Base-by-base conservation (phyloP, 2,329 filamentous ascomycete genomes). In the Trichothecium sympodiale region DNA sequence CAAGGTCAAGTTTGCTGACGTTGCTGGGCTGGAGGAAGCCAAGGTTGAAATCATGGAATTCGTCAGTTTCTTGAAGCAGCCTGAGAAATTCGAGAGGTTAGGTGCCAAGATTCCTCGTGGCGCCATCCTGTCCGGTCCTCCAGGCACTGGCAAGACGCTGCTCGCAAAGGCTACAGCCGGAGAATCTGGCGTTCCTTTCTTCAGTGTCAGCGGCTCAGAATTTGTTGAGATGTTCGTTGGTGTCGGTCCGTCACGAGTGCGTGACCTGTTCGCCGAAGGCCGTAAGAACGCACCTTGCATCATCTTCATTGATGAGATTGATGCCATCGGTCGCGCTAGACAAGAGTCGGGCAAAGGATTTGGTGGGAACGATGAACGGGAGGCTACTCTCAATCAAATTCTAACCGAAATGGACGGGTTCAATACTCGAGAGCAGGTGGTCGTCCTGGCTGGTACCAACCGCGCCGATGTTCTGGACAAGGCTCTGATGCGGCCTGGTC, bases 171-270 rank as follows among this genome's bases (percentile, higher is more conserved):
- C 91, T 12, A 98, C 91, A 8, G 91, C 91, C 34, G 91, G 91
- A 55, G 91, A 98, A 64, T 95, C 91, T 17, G 82, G 83, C 30
- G 91, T 98, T 23, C 91, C 91, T 1, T 98, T 98, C 71, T 98
- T 88, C 72, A 94, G 85, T 52, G 91, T 98, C 49, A 95, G 87
- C 58, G 91, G 91, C 55, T 98, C 91, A 33, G 91, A 98, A 57
- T 98, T 98, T 54, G 89, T 98, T 23, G 91, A 98, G 64, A 98
- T 98, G 89, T 98, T 98, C 55, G 91, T 98, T 35, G 91, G 91
- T 75, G 91, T 98, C 41, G 91, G 91, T 60, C 85, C 91, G 15
- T 96, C 89, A 20, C 77, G 91, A 60, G 91, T 98, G 34, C 79
- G 91, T 49, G 91, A 98, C 59, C 66, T 98, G 35, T 98, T 98